Percentiles rank a stretch among this genome's conserved stretches.
Evolutionary conservation across 345 rosid genomes (phyloP).

Genomic region (Hibiscus mutabilis): DNA sequence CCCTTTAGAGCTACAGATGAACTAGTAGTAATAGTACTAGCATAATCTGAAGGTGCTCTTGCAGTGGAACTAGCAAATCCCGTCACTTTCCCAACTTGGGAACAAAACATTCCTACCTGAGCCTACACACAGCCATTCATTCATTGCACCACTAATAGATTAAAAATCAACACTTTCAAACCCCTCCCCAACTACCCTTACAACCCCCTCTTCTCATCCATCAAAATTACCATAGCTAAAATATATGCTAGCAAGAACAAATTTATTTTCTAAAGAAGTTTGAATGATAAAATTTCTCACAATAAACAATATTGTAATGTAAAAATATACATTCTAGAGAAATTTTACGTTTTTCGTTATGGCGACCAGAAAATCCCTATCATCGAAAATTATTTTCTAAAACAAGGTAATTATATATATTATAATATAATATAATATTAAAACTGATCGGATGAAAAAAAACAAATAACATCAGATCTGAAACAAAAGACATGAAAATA

Average conservation of each 20-base stretch:
- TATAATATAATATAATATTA: not conserved
- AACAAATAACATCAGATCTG: not conserved
- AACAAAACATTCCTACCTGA: slow-evolving; percentile 94
- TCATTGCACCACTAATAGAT: slow-evolving; percentile 57
- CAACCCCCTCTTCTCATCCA: not conserved
- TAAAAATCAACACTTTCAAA: slow-evolving; percentile 3
- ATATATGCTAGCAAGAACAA: not conserved
- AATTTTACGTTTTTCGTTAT: not conserved
- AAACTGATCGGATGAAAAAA: not conserved
- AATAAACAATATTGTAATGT: not conserved
- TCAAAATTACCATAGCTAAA: not conserved
- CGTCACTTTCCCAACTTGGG: slow-evolving; percentile 73
- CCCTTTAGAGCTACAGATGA: slow-evolving; percentile 28
- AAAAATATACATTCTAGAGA: not conserved
- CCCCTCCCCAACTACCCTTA: not conserved
- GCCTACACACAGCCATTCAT: slow-evolving; percentile 91
- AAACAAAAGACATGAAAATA: not conserved
- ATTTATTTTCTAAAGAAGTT: not conserved
- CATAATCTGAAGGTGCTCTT: slow-evolving; percentile 53
- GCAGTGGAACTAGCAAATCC: slow-evolving; percentile 64
- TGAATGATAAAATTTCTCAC: not conserved
- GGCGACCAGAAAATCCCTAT: not conserved
- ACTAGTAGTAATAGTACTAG: slow-evolving; percentile 22
- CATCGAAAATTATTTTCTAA: not conserved
- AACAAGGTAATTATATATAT: not conserved